A percentile compares a stretch with the other conserved stretches of the same genome.
Evolutionary conservation across 1,284 basidiomycete species (phyloP).

Genomic region (Fomitopsis schrenkii): DNA sequence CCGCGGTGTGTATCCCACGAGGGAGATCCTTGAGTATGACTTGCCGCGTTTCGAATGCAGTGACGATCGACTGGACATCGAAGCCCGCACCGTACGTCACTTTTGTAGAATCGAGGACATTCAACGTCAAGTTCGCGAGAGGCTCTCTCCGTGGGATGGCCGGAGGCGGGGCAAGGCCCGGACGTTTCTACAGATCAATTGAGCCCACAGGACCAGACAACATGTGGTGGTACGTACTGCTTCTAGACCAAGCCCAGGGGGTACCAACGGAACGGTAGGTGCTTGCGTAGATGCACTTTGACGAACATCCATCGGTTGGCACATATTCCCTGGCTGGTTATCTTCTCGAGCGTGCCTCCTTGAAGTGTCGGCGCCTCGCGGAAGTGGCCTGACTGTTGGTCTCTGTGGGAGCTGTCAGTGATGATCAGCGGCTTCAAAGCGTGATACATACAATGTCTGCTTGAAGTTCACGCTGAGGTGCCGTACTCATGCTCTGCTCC

Average conservation of each 20-base stretch:
- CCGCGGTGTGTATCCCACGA: slow-evolving; percentile 2
- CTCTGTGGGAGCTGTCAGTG: too few relatives aligned
- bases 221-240: slow-evolving; percentile 8
- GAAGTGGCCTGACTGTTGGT: too few relatives aligned
- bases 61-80: slow-evolving; percentile 31
- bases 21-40: slow-evolving; percentile 34
- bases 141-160: background rate
- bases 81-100: slow-evolving; percentile 38
- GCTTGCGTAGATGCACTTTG: background rate
- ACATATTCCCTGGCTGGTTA: background rate
- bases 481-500: background rate
- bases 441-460: background rate
- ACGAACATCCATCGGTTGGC: too few relatives aligned
- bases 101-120: slow-evolving; percentile 24
- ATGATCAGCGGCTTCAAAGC: background rate
- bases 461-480: background rate
- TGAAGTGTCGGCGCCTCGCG: background rate
- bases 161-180: background rate
- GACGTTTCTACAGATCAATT: background rate
- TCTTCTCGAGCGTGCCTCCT: background rate
- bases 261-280: slow-evolving; percentile 15
- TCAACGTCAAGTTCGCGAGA: slow-evolving; percentile 11
- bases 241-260: slow-evolving; percentile 26
- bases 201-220: background rate
- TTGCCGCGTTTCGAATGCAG: slow-evolving; percentile 41